Conservation (phyloP, 176 grass and related monocot species). For the Oryza rufipogon region DNA sequence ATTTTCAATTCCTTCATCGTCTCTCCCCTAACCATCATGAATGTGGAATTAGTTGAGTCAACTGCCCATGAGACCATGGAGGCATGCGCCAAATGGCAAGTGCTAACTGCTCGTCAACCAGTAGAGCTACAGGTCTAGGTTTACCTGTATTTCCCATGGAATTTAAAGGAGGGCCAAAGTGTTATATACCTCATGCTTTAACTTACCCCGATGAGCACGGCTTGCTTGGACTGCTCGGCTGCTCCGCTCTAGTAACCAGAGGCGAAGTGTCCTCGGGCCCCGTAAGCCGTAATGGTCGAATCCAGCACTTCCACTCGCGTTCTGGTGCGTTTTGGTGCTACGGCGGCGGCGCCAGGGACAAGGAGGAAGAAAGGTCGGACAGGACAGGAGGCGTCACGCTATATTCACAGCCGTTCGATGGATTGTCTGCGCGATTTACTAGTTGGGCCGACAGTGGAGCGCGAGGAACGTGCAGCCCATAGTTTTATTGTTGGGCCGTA, state of each 20-base stretch:
- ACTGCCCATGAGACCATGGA: no score
- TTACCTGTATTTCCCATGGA: background rate
- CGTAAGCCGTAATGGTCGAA: background rate
- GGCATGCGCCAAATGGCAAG: no score
- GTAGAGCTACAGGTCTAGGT: no score
- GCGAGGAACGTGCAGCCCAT: no score
- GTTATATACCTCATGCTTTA: background rate
- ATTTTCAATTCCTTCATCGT: background rate
- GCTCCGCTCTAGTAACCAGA: background rate
- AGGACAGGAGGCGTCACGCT: no score
- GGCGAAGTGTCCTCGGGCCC: background rate
- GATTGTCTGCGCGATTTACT: no score
- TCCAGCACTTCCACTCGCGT: background rate
- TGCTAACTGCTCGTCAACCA: background rate
- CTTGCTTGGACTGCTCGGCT: background rate
- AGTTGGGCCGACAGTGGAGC: no score
- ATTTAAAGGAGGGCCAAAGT: background rate
- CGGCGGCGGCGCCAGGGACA: background rate
- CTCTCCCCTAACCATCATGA: no score
- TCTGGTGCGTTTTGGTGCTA: background rate
- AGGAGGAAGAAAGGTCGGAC: background rate
- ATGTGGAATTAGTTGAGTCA: no score
- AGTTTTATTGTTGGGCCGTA: no score
- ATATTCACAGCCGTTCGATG: no score
- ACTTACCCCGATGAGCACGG: background rate